Conservation (phyloP, 2,329 filamentous ascomycete species). For the Phoma sp. region DNA sequence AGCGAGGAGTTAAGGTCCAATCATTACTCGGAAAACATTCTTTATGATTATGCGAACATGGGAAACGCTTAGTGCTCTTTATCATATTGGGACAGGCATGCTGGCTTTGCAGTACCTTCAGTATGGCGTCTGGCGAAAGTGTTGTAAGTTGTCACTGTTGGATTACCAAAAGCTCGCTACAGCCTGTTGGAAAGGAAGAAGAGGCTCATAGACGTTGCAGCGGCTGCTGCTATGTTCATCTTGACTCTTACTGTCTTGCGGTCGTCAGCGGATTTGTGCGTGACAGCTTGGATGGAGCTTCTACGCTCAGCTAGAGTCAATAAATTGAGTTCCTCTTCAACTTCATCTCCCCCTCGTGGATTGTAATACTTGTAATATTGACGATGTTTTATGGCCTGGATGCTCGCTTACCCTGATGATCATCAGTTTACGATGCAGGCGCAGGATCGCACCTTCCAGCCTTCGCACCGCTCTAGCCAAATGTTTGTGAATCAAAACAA, state of each 20-base stretch:
- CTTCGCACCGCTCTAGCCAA: neutral
- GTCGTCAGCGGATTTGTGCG: neutral
- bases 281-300: neutral
- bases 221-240: neutral
- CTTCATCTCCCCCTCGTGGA: neutral
- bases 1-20: conserved; percentile 18
- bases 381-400: no score
- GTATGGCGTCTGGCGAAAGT: conserved; percentile 41
- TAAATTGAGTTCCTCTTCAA: neutral
- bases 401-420: no score
- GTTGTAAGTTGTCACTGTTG: conserved; percentile 18
- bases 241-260: neutral
- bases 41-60: conserved; percentile 15
- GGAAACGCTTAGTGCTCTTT: conserved; percentile 13
- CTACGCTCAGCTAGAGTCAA: no score
- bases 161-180: conserved; percentile 12
- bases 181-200: conserved; percentile 11
- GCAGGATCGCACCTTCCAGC: neutral
- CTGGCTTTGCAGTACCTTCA: conserved; percentile 36
- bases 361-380: no score
- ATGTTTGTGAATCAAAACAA: neutral
- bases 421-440: neutral
- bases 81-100: conserved; percentile 17
- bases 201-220: conserved; percentile 1
- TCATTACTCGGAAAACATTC: conserved; percentile 19